Conservation (phyloP, 1,284 basidiomycete species). For the Ustilago cynodontis region DNA sequence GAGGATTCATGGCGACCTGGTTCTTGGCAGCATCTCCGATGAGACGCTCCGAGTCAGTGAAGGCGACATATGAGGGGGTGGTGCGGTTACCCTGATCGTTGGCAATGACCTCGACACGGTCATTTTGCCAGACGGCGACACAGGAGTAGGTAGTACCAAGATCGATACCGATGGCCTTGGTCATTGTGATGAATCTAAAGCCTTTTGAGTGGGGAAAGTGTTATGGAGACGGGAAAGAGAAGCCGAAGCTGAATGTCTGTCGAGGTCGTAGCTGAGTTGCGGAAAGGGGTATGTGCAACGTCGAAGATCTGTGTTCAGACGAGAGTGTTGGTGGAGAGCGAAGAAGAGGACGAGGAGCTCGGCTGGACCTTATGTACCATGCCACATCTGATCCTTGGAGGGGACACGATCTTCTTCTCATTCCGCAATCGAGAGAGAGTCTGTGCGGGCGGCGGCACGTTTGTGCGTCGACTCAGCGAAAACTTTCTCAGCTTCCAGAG, state of each 20-base stretch:
- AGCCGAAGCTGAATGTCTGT: conserved; percentile 30
- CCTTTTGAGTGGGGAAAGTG: conserved; percentile 20
- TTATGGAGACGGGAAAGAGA: conserved; percentile 3
- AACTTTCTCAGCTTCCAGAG: background rate
- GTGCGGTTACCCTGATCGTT: conserved; percentile 98
- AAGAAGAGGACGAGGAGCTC: background rate
- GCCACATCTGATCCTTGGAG: background rate
- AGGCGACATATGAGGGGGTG: conserved; percentile 77
- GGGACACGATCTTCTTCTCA: background rate
- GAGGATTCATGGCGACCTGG: conserved; percentile 78
- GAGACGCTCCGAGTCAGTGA: conserved; percentile 85
- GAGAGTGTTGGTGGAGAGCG: conserved; percentile 13
- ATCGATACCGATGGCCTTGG: conserved; percentile 92
- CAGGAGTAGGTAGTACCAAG: conserved; percentile 80
- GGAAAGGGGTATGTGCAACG: conserved; percentile 52
- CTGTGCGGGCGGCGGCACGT: conserved; percentile 7
- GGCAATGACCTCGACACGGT: conserved; percentile 91
- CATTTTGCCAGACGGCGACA: conserved; percentile 93
- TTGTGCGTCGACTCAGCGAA: conserved; percentile 36
- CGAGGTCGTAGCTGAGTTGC: conserved; percentile 23
- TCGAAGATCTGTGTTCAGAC: conserved; percentile 27
- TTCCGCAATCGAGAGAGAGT: conserved; percentile 17
- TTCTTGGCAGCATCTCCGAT: conserved; percentile 95
- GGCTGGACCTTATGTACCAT: conserved; percentile 39
- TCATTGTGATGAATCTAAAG: conserved; percentile 50